A percentile compares a stretch with the other conserved stretches of the same genome.
Evolutionary conservation across 352 stramenopile species (phyloP).

Genomic region (Phytophthora sp.): DNA sequence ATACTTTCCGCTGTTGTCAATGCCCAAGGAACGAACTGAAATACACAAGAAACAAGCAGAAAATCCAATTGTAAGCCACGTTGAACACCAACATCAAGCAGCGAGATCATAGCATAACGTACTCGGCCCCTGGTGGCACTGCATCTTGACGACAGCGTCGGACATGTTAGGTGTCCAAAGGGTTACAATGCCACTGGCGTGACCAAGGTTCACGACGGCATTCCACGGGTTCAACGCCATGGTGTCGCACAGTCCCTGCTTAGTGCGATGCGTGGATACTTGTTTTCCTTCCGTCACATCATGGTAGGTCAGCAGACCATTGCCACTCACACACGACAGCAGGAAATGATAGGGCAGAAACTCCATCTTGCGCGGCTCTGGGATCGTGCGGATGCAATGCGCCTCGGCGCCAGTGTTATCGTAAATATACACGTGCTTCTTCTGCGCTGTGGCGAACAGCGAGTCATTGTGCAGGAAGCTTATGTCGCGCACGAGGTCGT

Average conservation of each 20-base stretch:
- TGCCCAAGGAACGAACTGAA: slow-evolving; percentile 88
- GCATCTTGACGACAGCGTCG: slow-evolving; percentile 96
- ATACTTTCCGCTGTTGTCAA: slow-evolving; percentile 94
- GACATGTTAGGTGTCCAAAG: slow-evolving; percentile 97
- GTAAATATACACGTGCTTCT: slow-evolving; percentile 99
- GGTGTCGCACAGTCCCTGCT: slow-evolving; percentile 91
- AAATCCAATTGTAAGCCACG: slow-evolving; percentile 16
- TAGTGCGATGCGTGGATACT: slow-evolving; percentile 92
- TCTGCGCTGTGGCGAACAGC: slow-evolving; percentile 96
- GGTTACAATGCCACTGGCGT: slow-evolving; percentile 98
- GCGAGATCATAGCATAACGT: slow-evolving; percentile 38
- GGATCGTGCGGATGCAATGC: slow-evolving; percentile 94
- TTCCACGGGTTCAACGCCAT: slow-evolving; percentile 98
- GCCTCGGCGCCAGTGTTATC: slow-evolving; percentile 97
- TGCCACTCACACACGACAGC: slow-evolving; percentile 94
- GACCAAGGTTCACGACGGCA: slow-evolving; percentile 96
- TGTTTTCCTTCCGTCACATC: slow-evolving; percentile 96
- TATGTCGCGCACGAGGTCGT: slow-evolving; percentile 95
- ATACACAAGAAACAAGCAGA: slow-evolving; percentile 18
- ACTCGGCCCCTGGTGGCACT: slow-evolving; percentile 96
- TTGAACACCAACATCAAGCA: slow-evolving; percentile 1
- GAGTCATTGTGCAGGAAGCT: slow-evolving; percentile 98
- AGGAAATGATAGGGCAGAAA: slow-evolving; percentile 99
- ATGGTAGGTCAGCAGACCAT: slow-evolving; percentile 93
- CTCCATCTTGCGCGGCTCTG: slow-evolving; percentile 92